Evolutionary conservation across 1,284 basidiomycete genomes (phyloP), one percentile per base, ranked within the genome.

Genomic region (Somion occarium): DNA sequence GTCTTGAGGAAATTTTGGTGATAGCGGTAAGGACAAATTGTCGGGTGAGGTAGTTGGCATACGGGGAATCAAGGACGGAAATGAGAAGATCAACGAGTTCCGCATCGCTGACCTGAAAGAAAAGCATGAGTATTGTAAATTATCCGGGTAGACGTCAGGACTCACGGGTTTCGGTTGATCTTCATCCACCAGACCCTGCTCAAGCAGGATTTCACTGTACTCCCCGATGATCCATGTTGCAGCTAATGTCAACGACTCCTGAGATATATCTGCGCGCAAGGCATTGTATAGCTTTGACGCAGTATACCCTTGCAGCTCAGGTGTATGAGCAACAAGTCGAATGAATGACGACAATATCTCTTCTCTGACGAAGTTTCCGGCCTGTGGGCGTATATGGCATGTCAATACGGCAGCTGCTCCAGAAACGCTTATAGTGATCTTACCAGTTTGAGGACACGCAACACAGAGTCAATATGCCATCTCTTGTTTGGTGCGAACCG

Each of bases 381-480:
- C 95, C 90, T 93, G 55, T 7, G n/a, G 25, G 20, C 47, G 48
- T 18, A 53, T 34, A 42, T 59, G 26, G 48, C 20, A 38, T 23
- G 18, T 38, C 25, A 49, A 37, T 11, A n/a, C 11, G n/a, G 34
- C 34, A 37, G n/a, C n/a, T 37, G n/a, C n/a, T n/a, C n/a, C n/a
- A n/a, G n/a, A n/a, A n/a, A n/a, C n/a, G n/a, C n/a, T n/a, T n/a
- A n/a, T n/a, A n/a, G n/a, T n/a, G 30, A 13, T 76, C 87, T 58
- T 53, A 94, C 93, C 61, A 98, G 72, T 69, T 93, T 96, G 56
- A 99, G 73, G 1, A 96, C 92, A 20, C 97, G 82, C 50, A 99
- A 73, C 7, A 98, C 91, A 0, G 97, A 98, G 69, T 99, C 97
- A 56, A 99, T 98, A 67, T 99, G 97, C 97, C 97, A 99, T 59